Conservation (phyloP, 495 filamentous ascomycete species). For the Neurospora tetraspora region DNA sequence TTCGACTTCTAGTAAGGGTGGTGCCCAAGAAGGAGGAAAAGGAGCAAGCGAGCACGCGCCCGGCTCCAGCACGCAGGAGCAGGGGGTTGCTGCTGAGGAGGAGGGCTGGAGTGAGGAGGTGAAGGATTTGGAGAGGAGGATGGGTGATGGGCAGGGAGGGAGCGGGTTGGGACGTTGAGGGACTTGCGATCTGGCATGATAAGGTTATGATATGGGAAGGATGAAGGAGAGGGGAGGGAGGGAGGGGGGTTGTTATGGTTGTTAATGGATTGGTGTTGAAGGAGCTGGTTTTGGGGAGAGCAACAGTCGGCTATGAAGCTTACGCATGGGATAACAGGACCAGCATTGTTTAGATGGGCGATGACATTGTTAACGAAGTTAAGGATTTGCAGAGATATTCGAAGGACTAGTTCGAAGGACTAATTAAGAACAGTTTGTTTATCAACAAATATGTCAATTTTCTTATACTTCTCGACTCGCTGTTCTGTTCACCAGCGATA, state of each 20-base stretch:
- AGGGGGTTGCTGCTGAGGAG: neutral
- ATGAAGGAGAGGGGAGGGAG: neutral
- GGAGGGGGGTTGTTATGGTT: neutral
- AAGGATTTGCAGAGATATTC: neutral
- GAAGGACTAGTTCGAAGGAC: too few species aligned
- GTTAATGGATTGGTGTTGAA: neutral
- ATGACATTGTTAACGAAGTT: neutral
- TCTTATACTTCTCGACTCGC: neutral
- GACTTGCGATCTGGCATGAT: neutral
- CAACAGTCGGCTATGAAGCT: neutral
- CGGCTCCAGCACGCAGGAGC: neutral
- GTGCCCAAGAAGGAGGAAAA: too few species aligned
- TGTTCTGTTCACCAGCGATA: neutral
- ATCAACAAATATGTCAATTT: neutral
- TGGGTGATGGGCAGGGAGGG: neutral
- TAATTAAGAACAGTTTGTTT: too few species aligned
- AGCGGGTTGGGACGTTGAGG: neutral
- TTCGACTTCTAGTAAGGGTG: too few species aligned
- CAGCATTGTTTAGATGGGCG: neutral
- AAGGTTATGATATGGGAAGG: neutral
- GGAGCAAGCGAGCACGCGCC: neutral
- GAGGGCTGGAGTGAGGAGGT: neutral
- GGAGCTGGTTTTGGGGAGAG: neutral
- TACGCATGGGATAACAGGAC: neutral
- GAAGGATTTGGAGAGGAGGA: neutral